Evolutionary conservation across 768 basidiomycete species (phyloP), one percentile per base, ranked within the genome.

Genomic region (Panellus pusillus): DNA sequence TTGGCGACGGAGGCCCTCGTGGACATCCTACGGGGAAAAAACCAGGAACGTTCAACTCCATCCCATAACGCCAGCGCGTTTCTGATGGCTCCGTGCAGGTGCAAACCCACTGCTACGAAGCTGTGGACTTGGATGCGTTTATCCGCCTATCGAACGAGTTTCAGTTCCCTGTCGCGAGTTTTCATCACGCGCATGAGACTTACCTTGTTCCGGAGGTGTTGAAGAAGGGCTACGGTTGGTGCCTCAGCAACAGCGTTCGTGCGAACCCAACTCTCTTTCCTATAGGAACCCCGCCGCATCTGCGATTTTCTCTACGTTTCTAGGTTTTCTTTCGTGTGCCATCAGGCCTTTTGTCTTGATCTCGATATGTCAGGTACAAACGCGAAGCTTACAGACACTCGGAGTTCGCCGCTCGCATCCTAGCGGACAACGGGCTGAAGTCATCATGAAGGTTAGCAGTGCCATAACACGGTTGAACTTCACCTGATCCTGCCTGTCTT

Each of bases 121-220:
- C 84, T 1, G 83, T 85, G 28, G 91, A 93, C 63, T 67, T 89
- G 24, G 87, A 89, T 61, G 80, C 75, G 11, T 79, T 89, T 45
- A 80, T 87, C 50, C 73, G 87, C 54, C 69, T 85, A 29, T n/a
- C 81, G 8, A 81, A 86, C 63, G 84, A 87, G 65, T 87, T 86
- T 58, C 79, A 86, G 61, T 89, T 89, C 66, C 76, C 81, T 2
- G 79, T 91, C 47, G 84, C 87, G 5, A 84, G 85, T 1, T 84
- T 91, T 67, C 90, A 91, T 55, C 83, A 86, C 50, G 91, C n/a
- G 0, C 85, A 87, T 56, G 89, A 92, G 63, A 83, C 89, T 0
- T 93, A 87, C 65, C 79, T 93, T n/a, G 87, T 93, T n/a, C 89
- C 91, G 0, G 85, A 86, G 42, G 67, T 88, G 2, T 72, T 95